These are phyloP conservation scores for Reutealis trisperma DNA, from an alignment of 345 rosid species.

Conservation along the genomic window DNA sequence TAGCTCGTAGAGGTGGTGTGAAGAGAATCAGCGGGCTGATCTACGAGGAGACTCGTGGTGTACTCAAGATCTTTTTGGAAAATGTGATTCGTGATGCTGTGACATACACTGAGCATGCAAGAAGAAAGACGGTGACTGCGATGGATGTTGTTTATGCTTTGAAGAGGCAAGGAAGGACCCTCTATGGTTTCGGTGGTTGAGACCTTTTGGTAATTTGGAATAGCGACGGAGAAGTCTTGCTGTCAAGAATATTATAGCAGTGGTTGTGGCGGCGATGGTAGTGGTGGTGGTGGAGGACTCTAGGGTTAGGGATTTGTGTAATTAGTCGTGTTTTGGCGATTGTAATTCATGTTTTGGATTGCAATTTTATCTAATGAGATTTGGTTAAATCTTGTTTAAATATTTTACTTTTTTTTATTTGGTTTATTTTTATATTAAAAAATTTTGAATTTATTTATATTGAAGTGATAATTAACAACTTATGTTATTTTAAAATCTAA, in stretches of 20 bases:
- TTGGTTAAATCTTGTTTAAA: background rate
- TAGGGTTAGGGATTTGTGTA: conserved; percentile 4
- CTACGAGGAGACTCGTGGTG: conserved; percentile 47
- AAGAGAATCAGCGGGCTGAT: conserved; percentile 45
- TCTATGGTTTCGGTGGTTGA: conserved; percentile 20
- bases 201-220: too few relatives aligned
- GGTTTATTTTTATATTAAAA: too few relatives aligned
- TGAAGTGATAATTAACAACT: too few relatives aligned
- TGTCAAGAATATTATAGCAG: conserved; percentile 26
- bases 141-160: conserved; percentile 48
- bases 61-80: conserved; percentile 43
- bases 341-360: conserved; percentile 19
- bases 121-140: conserved; percentile 49
- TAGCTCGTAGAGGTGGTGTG: conserved; percentile 44
- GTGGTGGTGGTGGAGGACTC: background rate
- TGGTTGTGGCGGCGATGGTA: background rate
- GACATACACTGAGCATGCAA: conserved; percentile 46
- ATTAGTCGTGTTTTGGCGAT: background rate
- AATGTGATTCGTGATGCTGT: conserved; percentile 45
- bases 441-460: too few relatives aligned
- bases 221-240: conserved; percentile 29
- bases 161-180: conserved; percentile 46
- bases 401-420: too few relatives aligned
- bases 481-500: too few relatives aligned
- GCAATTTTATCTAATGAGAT: conserved; percentile 3